phyloP scores from a whole-genome alignment of 2,329 filamentous ascomycete species.

The Cladosporium sp. region DNA sequence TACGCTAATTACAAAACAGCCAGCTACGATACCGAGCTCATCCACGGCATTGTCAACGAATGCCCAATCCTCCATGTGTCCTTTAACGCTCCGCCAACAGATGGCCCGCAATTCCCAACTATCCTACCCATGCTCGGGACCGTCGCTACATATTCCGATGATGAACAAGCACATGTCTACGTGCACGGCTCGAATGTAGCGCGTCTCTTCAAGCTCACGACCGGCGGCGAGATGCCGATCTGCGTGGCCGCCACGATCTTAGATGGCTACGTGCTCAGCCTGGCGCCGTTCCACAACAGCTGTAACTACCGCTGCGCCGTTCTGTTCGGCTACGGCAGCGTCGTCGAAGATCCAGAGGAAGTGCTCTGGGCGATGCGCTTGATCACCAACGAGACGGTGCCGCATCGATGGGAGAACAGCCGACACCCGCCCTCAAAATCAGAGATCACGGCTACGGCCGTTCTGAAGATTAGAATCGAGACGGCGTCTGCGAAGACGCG shows the following conservation, averaged over 20 bases:
- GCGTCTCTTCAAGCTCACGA: conserved; percentile 70
- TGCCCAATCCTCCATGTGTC: conserved; percentile 78
- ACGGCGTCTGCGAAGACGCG: conserved; percentile 77
- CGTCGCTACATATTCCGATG: conserved; percentile 71
- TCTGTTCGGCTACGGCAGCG: conserved; percentile 71
- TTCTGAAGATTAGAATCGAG: conserved; percentile 68
- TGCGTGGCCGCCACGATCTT: conserved; percentile 72
- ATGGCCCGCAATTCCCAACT: conserved; percentile 66
- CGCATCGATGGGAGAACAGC: conserved; percentile 67
- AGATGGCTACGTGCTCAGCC: conserved; percentile 76
- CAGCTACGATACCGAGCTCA: conserved; percentile 70
- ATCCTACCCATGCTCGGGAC: conserved; percentile 85
- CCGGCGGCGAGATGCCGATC: conserved; percentile 59
- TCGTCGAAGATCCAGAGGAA: conserved; percentile 73
- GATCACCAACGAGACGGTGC: conserved; percentile 74
- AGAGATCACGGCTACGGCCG: conserved; percentile 74
- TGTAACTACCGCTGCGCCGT: conserved; percentile 85
- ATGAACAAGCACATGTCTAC: conserved; percentile 70
- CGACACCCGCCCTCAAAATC: conserved; percentile 70
- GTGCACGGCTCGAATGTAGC: conserved; percentile 83
- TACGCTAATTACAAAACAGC: conserved; percentile 47
- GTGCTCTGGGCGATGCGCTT: conserved; percentile 76
- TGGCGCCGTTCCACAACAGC: conserved; percentile 78
- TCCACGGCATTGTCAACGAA: conserved; percentile 74
- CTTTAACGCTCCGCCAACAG: conserved; percentile 61